A percentile compares a stretch with the other conserved stretches of the same genome.
Evolutionary conservation across 1,284 basidiomycete genomes (phyloP).

Genomic region (Cutaneotrichosporon sp.): DNA sequence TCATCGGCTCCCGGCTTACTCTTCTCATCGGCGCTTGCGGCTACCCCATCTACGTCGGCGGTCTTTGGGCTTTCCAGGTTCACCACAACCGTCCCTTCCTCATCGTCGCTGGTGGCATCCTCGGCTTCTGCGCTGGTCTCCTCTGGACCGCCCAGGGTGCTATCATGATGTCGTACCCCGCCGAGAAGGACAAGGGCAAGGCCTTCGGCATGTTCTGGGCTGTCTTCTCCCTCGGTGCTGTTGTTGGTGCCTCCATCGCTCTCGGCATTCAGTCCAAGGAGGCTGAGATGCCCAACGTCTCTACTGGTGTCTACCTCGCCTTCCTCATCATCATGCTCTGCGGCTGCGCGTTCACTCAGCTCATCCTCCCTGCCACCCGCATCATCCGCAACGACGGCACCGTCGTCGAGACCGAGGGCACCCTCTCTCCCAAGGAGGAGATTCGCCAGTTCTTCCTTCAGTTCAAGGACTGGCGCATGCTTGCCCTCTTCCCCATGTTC

Average conservation of each 20-base stretch:
- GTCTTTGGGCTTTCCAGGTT: conserved; percentile 22
- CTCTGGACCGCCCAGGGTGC: conserved; percentile 49
- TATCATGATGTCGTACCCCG: conserved; percentile 52
- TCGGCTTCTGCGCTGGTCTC: conserved; percentile 39
- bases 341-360: conserved; percentile 28
- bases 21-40: conserved; percentile 48
- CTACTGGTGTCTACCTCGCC: conserved; percentile 41
- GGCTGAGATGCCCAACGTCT: conserved; percentile 25
- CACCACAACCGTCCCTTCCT: conserved; percentile 33
- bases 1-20: conserved; percentile 50
- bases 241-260: conserved; percentile 51
- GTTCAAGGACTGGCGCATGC: conserved; percentile 39
- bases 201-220: conserved; percentile 45
- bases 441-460: conserved; percentile 24
- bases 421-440: conserved; percentile 26
- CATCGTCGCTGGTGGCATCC: conserved; percentile 49
- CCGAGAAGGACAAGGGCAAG: conserved; percentile 33
- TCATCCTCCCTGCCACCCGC: conserved; percentile 36
- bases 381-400: conserved; percentile 39
- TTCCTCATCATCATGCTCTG: conserved; percentile 46
- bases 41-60: conserved; percentile 40
- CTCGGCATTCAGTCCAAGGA: conserved; percentile 40
- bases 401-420: conserved; percentile 29
- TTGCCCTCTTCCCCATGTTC: conserved; percentile 38
- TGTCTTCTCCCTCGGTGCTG: conserved; percentile 50